A percentile compares a stretch with the other conserved stretches of the same genome.
Conservation (phyloP, 306 rosid species). For the Senna siamea region DNA sequence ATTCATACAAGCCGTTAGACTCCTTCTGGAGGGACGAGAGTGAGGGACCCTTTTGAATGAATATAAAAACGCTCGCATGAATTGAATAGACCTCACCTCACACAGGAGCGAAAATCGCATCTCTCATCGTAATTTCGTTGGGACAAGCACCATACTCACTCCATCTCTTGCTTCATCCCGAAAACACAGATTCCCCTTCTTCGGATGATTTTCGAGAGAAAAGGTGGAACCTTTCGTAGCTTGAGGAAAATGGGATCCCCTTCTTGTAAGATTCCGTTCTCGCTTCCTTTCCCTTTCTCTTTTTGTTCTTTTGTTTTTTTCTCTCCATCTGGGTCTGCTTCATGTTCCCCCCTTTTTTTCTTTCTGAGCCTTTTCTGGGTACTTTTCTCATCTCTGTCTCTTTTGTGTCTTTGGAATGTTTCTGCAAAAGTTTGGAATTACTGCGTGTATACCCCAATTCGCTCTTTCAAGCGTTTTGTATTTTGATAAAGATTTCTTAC, state of each 20-base stretch:
- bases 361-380: slow-evolving; percentile 39
- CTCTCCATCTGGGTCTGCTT: slow-evolving; percentile 42
- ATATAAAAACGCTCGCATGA: slow-evolving; percentile 28
- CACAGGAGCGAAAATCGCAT: slow-evolving; percentile 44
- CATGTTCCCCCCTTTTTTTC: slow-evolving; percentile 25
- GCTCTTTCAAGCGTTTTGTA: slow-evolving; percentile 14
- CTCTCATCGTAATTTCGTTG: slow-evolving; percentile 33
- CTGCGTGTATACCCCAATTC: slow-evolving; percentile 27
- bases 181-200: slow-evolving; percentile 45
- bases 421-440: slow-evolving; percentile 26
- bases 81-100: slow-evolving; percentile 12
- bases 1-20: slow-evolving; percentile 25
- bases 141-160: slow-evolving; percentile 56
- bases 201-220: slow-evolving; percentile 5
- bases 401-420: slow-evolving; percentile 30
- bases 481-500: slow-evolving; percentile 14
- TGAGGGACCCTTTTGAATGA: neutral
- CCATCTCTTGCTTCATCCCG: slow-evolving; percentile 78
- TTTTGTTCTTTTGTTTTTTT: slow-evolving; percentile 51
- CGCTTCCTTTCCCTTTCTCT: slow-evolving; percentile 37
- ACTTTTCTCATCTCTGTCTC: slow-evolving; percentile 33
- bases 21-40: neutral
- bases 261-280: slow-evolving; percentile 66
- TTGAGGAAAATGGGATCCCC: slow-evolving; percentile 64
- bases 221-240: slow-evolving; percentile 57